Evolutionary conservation across 164 flowering plant genomes (phyloP).

Genomic region (Nymphaea thermarum): DNA sequence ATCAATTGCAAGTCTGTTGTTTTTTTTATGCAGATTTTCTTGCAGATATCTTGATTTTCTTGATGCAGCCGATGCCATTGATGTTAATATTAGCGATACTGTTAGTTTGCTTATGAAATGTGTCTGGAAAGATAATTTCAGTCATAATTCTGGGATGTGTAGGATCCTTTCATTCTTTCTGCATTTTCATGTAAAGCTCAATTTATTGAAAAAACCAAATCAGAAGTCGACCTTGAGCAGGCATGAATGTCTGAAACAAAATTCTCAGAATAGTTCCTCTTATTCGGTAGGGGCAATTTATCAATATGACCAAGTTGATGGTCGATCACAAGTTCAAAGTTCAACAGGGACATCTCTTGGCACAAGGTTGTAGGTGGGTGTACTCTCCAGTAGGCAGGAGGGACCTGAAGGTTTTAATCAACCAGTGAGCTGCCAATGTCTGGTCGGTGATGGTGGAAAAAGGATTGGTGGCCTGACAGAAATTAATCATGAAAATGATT

Average conservation of each 20-base stretch:
- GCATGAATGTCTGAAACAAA: neutral
- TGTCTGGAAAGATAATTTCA: neutral
- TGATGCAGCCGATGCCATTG: conserved; percentile 19
- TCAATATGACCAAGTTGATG: no score
- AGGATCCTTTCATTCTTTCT: conserved; percentile 24
- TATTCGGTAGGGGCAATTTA: no score
- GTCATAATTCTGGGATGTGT: conserved; percentile 3
- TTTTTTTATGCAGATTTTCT: conserved; percentile 27
- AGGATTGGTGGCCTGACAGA: neutral
- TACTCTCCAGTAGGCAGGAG: no score
- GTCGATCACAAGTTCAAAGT: no score
- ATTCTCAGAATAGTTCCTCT: no score
- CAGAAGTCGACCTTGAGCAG: neutral
- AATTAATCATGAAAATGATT: neutral
- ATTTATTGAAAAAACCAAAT: neutral
- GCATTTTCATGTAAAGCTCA: conserved; percentile 14
- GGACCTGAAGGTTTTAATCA: no score
- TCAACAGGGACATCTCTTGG: no score
- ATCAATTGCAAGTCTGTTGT: conserved; percentile 20
- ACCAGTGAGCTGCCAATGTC: no score
- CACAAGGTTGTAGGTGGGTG: no score
- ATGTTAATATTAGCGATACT: conserved; percentile 10
- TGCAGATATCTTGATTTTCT: conserved; percentile 29
- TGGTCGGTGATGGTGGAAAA: no score
- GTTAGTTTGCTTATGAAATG: neutral